Base-by-base conservation (phyloP, 345 rosid genomes). In the Citrus glauca region DNA sequence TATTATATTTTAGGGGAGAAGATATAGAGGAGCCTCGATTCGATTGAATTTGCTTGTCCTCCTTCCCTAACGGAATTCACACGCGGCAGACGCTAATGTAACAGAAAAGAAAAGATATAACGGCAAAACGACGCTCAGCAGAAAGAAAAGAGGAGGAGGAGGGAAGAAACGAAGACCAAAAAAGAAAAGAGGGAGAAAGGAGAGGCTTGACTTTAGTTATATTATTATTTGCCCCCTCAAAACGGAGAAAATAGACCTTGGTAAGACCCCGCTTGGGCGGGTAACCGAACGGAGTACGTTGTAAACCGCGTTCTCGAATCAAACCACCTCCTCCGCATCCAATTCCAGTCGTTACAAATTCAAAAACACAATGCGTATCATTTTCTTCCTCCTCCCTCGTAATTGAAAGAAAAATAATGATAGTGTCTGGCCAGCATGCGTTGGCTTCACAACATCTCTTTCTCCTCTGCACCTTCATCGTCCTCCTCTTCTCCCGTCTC, bases 361-460 rank as follows among this genome's bases (percentile, higher is more conserved):
- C 50, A 45, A 45, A 45, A 45, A 45, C 0, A 30, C 6, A 28
- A 70, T 70, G 35, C 60, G 3, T 50, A 2, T 70, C 55, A 17
- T 50, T 70, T 50, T 19, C 61, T 19, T 53, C 32, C 10, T 14
- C 20, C 25, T 17, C 20, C 9, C 3, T 28, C 32, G 5, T 24
- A 45, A 27, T 9, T 6, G 50, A 42, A 42, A 42, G 11, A n/a
- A 35, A 42, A 35, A 71, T 53, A 42, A 80, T 64, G 80, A 85
- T 89, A 84, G 68, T 83, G 75, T 85, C 80, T 65, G 71, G 83
- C 82, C 79, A 68, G 30, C 73, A 95, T 93, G 98, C 98, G 95
- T 80, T 95, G 98, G 95, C 86, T 90, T 77, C 88, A 80, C 38
- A 90, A 81, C 83, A 67, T 88, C 74, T 87, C 93, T 69, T 86